A percentile compares a stretch with the other conserved stretches of the same genome.
Conservation (phyloP, 2,329 filamentous ascomycete species). For the Apiospora marii region DNA sequence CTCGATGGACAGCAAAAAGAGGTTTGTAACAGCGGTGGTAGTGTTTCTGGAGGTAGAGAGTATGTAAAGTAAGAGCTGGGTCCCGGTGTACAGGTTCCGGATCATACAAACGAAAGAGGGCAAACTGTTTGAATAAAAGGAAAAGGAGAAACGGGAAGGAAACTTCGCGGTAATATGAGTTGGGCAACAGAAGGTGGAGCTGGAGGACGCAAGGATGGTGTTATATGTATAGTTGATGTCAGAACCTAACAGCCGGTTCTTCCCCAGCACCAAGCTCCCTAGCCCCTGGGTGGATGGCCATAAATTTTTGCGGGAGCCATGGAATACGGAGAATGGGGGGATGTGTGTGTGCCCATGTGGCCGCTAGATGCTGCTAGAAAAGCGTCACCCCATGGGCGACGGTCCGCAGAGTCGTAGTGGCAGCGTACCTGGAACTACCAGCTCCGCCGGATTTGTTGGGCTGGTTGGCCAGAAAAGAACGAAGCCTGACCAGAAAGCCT, state of each 20-base stretch:
- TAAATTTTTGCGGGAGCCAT: constrained; percentile 11
- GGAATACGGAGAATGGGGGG: constrained; percentile 15
- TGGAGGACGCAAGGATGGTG: constrained; percentile 3
- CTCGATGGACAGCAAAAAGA: constrained; percentile 9
- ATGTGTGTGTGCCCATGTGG: constrained; percentile 8
- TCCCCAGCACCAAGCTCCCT: constrained; percentile 17
- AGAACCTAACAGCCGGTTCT: constrained; percentile 25
- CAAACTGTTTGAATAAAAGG: constrained; percentile 5
- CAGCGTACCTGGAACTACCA: constrained; percentile 23
- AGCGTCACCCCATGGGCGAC: constrained; percentile 5
- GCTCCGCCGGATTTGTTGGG: constrained; percentile 21
- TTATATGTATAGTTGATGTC: constrained; percentile 29
- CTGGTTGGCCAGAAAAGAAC: not conserved
- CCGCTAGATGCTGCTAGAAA: constrained; percentile 16
- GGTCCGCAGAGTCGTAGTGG: constrained; percentile 9
- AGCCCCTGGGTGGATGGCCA: constrained; percentile 20
- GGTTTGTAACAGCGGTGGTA: not conserved
- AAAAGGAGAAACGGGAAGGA: constrained; percentile 8
- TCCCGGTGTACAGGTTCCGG: not conserved
- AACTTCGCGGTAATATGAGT: constrained; percentile 24
- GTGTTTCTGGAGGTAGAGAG: no score
- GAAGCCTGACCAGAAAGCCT: constrained; percentile 30
- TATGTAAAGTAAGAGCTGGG: not conserved
- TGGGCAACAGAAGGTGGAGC: constrained; percentile 21
- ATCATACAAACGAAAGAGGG: constrained; percentile 2